A percentile compares a stretch with the other conserved stretches of the same genome.
Evolutionary conservation across 2,329 filamentous ascomycete genomes (phyloP).

Genomic region (Colletotrichum ledebouriae): DNA sequence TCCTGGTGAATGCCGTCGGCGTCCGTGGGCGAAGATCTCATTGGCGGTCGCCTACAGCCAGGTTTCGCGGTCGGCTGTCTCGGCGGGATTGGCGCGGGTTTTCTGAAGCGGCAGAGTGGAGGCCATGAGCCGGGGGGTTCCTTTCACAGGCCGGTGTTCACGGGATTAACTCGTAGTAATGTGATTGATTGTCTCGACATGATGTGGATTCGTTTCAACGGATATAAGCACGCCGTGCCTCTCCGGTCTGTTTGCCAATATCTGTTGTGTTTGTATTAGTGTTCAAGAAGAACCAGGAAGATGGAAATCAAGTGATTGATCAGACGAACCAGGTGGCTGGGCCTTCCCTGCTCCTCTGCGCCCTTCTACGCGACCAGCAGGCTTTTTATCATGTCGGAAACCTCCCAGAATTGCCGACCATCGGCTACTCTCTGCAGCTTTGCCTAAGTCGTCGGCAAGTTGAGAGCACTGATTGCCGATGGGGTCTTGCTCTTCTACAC

Average conservation of each 20-base stretch:
- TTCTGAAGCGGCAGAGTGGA: slow-evolving; percentile 21
- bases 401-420: slow-evolving; percentile 29
- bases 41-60: slow-evolving; percentile 21
- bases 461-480: slow-evolving; percentile 31
- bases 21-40: slow-evolving; percentile 26
- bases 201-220: slow-evolving; percentile 18
- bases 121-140: slow-evolving; percentile 3
- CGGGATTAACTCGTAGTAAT: neutral
- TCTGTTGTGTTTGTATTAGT: slow-evolving; percentile 8
- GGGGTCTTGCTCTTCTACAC: neutral
- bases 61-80: slow-evolving; percentile 20
- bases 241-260: neutral
- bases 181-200: neutral
- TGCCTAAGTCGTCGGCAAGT: slow-evolving; percentile 29
- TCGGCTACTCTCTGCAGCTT: slow-evolving; percentile 27
- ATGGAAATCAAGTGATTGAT: slow-evolving; percentile 18
- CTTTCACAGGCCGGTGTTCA: slow-evolving; percentile 2
- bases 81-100: slow-evolving; percentile 1
- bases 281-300: slow-evolving; percentile 2
- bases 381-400: slow-evolving; percentile 19
- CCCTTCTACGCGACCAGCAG: slow-evolving; percentile 3
- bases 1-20: slow-evolving; percentile 11
- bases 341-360: neutral
- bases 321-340: slow-evolving; percentile 28
- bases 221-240: neutral